Base-by-base conservation (phyloP, 768 basidiomycete species). In the Boletus vinaceobasis region DNA sequence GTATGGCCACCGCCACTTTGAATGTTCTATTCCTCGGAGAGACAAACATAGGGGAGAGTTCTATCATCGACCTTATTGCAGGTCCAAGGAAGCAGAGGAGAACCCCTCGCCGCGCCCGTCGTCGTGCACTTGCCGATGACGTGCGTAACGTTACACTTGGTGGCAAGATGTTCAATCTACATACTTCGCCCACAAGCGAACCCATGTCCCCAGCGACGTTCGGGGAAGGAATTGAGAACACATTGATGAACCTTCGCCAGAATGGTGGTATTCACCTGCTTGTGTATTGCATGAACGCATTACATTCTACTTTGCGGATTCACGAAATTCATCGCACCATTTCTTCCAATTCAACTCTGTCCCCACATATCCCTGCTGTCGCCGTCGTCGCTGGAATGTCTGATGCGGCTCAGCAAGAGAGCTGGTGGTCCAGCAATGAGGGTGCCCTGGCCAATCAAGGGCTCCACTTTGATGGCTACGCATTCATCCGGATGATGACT, bases 1-100 rank as follows among this genome's bases (percentile, higher is more conserved):
- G 32, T 21, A 48, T 51, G 32, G n/a, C 40, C 5, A 26, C 45
- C 29, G 23, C 40, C 2, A 21, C 49, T 43, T 52, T 57, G 19
- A 60, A 66, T 45, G 40, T 66, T 31, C 19, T 66, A 6, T 56
- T 66, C 45, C 32, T 66, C 3, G 66, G 63, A 31, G 66, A 65
- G 50, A 68, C 57, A n/a, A 38, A 38, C 39, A 49, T 58, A 3
- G 60, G 57, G 32, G 52, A 60, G 17, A 17, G 19, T 49, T 68
- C 60, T 51, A 55, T 66, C 19, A 26, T 63, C 55, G 50, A 68
- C 32, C 51, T 66, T 47, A 23, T 58, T 39, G 55, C 52, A 37
- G 50, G 52, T n/a, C 17, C 57, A 43, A 57, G 27, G 33, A 52
- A 48, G 15, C 40, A 43, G 29, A 49, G 47, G 21, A 38, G 14